Conservation (phyloP, 2,329 filamentous ascomycete species). For the Chaetothyriales sp. region DNA sequence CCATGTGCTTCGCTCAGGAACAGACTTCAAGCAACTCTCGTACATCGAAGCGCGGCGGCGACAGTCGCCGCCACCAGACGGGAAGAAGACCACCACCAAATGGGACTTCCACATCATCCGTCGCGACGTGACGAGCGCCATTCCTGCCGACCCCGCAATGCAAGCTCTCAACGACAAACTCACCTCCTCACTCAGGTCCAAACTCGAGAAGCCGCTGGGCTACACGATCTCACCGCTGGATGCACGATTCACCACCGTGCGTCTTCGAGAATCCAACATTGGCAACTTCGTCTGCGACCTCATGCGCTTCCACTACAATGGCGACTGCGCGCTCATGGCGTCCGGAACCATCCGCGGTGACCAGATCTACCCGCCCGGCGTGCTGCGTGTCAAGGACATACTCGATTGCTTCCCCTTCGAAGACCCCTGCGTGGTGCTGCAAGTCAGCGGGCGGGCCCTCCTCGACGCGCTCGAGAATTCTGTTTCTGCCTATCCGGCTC, state of each 20-base stretch:
- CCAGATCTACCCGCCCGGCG: constrained; percentile 71
- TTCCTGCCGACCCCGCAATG: constrained; percentile 50
- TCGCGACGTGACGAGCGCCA: constrained; percentile 56
- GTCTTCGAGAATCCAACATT: constrained; percentile 64
- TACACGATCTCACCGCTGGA: constrained; percentile 74
- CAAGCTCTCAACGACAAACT: constrained; percentile 52
- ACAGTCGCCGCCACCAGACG: constrained; percentile 18
- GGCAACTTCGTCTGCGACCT: constrained; percentile 87
- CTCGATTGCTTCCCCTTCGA: constrained; percentile 86
- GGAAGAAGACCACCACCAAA: constrained; percentile 30
- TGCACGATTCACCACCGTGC: constrained; percentile 71
- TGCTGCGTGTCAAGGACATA: constrained; percentile 67
- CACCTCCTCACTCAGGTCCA: constrained; percentile 59
- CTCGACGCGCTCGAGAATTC: constrained; percentile 73
- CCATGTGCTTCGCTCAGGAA: constrained; percentile 75
- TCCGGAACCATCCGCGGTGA: constrained; percentile 77
- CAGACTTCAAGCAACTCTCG: constrained; percentile 83
- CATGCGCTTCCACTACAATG: constrained; percentile 68
- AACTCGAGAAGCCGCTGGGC: constrained; percentile 68
- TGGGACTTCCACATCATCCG: constrained; percentile 73
- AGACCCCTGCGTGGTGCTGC: constrained; percentile 70
- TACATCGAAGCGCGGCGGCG: constrained; percentile 62
- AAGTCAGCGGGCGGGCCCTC: constrained; percentile 57
- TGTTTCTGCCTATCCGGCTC: constrained; percentile 64
- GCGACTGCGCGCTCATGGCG: constrained; percentile 75